Base-by-base conservation (phyloP, 805 yeast genomes). In the Ogataea kodamae region DNA sequence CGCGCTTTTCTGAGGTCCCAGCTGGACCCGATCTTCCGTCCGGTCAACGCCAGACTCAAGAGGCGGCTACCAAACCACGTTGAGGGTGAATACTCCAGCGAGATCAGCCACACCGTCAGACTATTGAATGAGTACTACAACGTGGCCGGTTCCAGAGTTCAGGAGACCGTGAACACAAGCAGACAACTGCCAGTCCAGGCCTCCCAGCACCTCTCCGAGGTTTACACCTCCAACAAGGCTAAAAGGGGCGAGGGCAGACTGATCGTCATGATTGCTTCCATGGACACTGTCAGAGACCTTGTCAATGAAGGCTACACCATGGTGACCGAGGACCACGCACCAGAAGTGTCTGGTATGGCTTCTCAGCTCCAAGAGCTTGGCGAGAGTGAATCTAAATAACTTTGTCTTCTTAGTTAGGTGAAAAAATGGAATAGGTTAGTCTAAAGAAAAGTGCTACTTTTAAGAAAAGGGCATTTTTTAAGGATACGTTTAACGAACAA, bases 1-100 rank as follows among this genome's bases (percentile, higher is more conserved):
- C 76, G 74, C 49, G 81, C 84, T 24, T 52, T 78, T 31, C 45
- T 82, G 22, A 67, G 86, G 45, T 66, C 80, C n/a, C 68, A 72
- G 15, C 49, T 79, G 14, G 87, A 81, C 55, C 80, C 84, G 4
- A 21, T 79, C 9, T 62, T 82, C 28, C 66, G 64, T 22, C 89
- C 92, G 18, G 27, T 80, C 27, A 86, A 82, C 59, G 59, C 67
- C 21, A 60, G 66, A 20, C 55, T 82, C 32, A 78, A 70, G 41
- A 54, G 63, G 2, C 46, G 65, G 15, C 65, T 75, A 18, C 25
- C 18, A 13, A 28, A 33, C 9, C 18, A 28, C 17, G 22, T 19
- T 12, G 38, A 26, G n/a, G 21, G 21, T 9, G 30, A 35, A 31
- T 48, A 68, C 9, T 54, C 63, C 5, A 78, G 77, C 53, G 89